Base-by-base conservation (phyloP, 2,329 filamentous ascomycete species). In the Xylaria arbuscula region DNA sequence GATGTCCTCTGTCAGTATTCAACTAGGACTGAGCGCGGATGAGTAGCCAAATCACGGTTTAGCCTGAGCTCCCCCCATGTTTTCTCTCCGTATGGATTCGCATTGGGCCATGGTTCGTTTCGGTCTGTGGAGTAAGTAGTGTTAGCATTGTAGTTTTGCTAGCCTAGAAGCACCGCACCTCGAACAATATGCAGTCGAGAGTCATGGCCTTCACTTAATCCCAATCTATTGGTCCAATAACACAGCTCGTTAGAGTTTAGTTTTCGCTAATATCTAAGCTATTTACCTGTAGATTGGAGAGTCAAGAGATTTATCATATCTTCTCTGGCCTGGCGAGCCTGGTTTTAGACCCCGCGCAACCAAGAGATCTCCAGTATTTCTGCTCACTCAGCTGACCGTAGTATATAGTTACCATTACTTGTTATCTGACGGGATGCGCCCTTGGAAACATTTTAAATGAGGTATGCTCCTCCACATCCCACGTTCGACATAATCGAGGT, bases 1-100 rank as follows among this genome's bases (percentile, higher is more conserved):
- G 28, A 28, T 28, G 13, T 34, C 9, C n/a, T 11, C 7, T 28
- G 9, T 61, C 57, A 56, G 51, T 24, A 47, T 62, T 56, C 65
- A 47, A 60, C 36, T 2, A 10, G 19, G 51, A 19, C 40, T 56
- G 22, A 34, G 40, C 15, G 15, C 17, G 19, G 22, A 6, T 45
- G 22, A 28, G 58, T 47, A 17, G 11, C 45, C 3, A 58, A n/a
- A 40, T 42, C 32, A 54, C 6, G 7, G 50, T 55, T 48, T 42
- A 54, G 9, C 7, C 1, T 50, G 13, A 38, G 32, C 48, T 56
- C 32, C 17, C 40, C 51, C 32, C 13, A 34, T 22, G 19, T 34
- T 36, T 40, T 24, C 40, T 54, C 36, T 42, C 47, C 7, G 36
- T 10, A 55, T 19, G 50, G 40, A 57, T 56, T 62, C 38, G 7